Evolutionary conservation across 164 flowering plant species (phyloP).

Genomic region (Warburgia ugandensis): DNA sequence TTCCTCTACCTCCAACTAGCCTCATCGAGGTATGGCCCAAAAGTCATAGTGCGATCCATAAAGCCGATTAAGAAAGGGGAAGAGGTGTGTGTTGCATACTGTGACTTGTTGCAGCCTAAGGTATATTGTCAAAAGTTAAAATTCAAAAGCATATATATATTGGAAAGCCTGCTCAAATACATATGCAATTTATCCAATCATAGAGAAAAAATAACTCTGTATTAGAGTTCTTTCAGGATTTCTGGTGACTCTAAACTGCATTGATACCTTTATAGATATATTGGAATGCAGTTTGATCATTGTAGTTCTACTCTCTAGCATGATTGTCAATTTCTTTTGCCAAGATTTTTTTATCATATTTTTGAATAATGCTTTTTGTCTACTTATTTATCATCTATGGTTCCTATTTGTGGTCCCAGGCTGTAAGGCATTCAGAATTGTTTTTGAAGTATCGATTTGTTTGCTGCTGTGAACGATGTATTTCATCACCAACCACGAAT

Average conservation of each 20-base stretch:
- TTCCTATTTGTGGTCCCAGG: slow-evolving; percentile 25
- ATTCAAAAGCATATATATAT: background rate
- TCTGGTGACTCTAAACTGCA: background rate
- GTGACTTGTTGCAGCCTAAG: slow-evolving; percentile 66
- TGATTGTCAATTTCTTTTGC: background rate
- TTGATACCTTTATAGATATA: background rate
- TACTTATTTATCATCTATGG: background rate
- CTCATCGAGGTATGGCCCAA: slow-evolving; percentile 37
- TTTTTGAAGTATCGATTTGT: slow-evolving; percentile 44
- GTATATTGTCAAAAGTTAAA: slow-evolving; percentile 17
- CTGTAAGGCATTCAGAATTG: slow-evolving; percentile 45
- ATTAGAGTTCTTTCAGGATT: too few species aligned
- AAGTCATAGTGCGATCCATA: slow-evolving; percentile 47
- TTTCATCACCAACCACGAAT: slow-evolving; percentile 32
- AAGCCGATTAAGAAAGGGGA: slow-evolving; percentile 50
- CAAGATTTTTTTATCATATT: background rate
- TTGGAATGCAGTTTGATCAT: background rate
- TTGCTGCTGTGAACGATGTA: slow-evolving; percentile 51
- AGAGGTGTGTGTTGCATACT: slow-evolving; percentile 54
- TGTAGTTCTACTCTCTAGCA: background rate
- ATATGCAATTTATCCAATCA: background rate
- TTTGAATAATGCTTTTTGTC: background rate
- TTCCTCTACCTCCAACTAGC: slow-evolving; percentile 11
- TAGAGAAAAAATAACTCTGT: too few species aligned
- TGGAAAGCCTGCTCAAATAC: background rate